phyloP scores from a whole-genome alignment of 164 flowering plant species.

The Paratinospora sagittata region DNA sequence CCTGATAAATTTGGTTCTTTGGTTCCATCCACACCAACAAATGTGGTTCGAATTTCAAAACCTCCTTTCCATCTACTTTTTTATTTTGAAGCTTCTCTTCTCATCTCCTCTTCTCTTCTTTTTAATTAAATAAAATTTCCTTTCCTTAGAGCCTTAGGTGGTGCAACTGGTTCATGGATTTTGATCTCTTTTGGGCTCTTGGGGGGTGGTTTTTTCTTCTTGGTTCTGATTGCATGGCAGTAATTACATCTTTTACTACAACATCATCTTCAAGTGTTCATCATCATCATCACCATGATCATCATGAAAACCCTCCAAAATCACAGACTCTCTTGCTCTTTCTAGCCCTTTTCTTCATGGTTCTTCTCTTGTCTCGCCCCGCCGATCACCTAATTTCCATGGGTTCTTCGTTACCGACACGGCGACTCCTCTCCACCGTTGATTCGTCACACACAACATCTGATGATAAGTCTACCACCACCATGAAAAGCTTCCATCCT shows the following conservation, averaged over 20 bases:
- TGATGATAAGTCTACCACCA: not conserved
- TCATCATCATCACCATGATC: constrained; percentile 12
- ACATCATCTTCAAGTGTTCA: no score
- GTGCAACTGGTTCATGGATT: constrained; percentile 68
- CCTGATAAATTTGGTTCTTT: constrained; percentile 18
- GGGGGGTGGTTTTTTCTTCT: constrained; percentile 61
- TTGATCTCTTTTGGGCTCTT: constrained; percentile 65
- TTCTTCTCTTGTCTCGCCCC: constrained; percentile 27
- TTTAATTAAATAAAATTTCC: not conserved
- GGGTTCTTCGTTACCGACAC: constrained; percentile 9
- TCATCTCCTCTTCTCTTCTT: constrained; percentile 19
- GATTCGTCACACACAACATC: constrained; percentile 12
- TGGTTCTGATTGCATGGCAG: constrained; percentile 73
- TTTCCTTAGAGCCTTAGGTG: constrained; percentile 23
- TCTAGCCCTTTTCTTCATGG: constrained; percentile 27
- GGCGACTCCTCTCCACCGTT: constrained; percentile 21
- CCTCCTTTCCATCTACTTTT: constrained; percentile 33
- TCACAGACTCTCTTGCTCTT: constrained; percentile 25
- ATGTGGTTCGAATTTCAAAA: constrained; percentile 43
- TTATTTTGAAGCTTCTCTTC: constrained; percentile 31
- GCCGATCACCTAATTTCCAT: constrained; percentile 24
- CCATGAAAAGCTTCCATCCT: constrained; percentile 2
- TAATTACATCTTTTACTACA: constrained; percentile 18
- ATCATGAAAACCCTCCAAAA: constrained; percentile 21
- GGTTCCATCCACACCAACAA: constrained; percentile 18